Conservation (phyloP, 1,139 yeast genomes). For the Debaryomyces coudertii region DNA sequence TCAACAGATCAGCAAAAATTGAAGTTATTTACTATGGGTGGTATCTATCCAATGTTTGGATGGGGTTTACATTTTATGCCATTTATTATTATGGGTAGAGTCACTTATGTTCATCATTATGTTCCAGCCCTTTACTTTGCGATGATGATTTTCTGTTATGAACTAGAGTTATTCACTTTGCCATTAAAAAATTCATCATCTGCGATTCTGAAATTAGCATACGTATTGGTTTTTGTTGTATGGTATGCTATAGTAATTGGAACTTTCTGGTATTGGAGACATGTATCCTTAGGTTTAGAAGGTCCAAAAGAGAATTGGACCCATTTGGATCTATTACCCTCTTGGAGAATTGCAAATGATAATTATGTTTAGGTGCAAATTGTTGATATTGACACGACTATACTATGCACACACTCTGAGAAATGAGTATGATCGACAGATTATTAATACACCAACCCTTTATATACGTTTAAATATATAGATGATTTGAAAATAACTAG, state of each 20-base stretch:
- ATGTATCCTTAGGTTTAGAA: constrained; percentile 87
- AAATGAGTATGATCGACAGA: constrained; percentile 1
- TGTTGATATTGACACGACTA: neutral
- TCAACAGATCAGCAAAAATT: constrained; percentile 31
- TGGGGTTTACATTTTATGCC: constrained; percentile 95
- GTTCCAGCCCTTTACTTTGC: constrained; percentile 97
- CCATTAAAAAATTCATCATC: constrained; percentile 39
- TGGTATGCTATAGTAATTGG: constrained; percentile 64
- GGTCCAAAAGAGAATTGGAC: constrained; percentile 72
- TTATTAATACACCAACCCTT: constrained; percentile 5
- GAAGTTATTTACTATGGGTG: constrained; percentile 65
- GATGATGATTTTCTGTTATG: constrained; percentile 75
- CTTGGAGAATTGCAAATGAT: constrained; percentile 65
- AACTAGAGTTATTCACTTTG: constrained; percentile 64
- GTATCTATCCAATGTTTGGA: constrained; percentile 87
- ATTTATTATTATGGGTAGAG: constrained; percentile 93
- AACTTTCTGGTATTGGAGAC: constrained; percentile 72
- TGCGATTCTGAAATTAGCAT: constrained; percentile 26
- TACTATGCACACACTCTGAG: neutral
- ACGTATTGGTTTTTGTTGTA: constrained; percentile 39
- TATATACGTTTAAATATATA: constrained; percentile 2
- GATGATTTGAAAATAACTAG: neutral
- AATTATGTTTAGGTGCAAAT: constrained; percentile 23
- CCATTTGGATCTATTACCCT: constrained; percentile 71
- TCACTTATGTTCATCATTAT: constrained; percentile 95